Percentiles rank a stretch among this genome's conserved stretches.
Conservation (phyloP, 768 basidiomycete genomes). For the Termitomyces titanicus region DNA sequence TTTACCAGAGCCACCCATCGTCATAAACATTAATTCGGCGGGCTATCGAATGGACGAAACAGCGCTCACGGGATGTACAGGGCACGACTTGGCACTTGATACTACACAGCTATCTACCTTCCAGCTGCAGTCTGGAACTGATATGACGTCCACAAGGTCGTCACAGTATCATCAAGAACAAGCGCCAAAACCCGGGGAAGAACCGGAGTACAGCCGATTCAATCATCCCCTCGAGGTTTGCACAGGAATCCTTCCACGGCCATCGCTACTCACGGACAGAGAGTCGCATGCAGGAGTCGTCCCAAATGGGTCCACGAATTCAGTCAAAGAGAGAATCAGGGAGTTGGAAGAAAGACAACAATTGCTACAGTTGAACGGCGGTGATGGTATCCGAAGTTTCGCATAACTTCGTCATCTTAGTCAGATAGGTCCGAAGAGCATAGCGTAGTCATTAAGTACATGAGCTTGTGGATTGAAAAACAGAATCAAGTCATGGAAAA, state of each 20-base stretch:
- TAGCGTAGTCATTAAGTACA: background rate
- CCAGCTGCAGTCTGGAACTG: background rate
- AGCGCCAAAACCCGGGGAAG: background rate
- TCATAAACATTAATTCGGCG: background rate
- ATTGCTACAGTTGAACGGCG: background rate
- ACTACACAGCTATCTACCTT: background rate
- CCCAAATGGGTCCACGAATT: background rate
- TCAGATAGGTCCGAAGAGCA: background rate
- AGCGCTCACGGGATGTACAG: background rate
- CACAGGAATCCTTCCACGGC: background rate
- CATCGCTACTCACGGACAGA: background rate
- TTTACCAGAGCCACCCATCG: background rate
- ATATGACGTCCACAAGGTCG: background rate
- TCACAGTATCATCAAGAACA: background rate
- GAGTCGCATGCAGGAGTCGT: background rate
- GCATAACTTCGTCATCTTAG: background rate
- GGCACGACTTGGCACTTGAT: background rate
- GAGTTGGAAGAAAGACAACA: slow-evolving; percentile 1
- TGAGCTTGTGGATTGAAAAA: background rate
- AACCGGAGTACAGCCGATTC: background rate
- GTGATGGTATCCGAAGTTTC: background rate
- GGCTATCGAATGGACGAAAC: background rate
- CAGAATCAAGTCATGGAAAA: too few relatives aligned
- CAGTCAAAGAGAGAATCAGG: background rate
- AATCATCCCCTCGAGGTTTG: background rate